Conservation (phyloP, 2,329 filamentous ascomycete genomes). For the Rhinocladiella mackenziei region DNA sequence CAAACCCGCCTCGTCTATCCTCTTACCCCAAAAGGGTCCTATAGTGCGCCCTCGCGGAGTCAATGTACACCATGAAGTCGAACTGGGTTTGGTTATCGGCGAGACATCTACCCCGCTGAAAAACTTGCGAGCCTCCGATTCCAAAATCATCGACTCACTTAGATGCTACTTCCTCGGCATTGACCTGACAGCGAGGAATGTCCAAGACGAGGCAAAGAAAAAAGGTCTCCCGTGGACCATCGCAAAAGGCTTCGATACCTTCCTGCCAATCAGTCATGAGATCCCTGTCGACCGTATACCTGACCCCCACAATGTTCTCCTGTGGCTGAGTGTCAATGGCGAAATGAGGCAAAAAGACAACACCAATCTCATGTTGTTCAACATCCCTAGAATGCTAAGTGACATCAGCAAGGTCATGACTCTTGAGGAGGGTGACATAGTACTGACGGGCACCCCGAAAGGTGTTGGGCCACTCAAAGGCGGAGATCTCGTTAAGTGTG, state of each 20-base stretch:
- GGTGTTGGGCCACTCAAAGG: constrained; percentile 82
- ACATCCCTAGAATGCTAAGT: constrained; percentile 78
- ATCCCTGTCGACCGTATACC: constrained; percentile 77
- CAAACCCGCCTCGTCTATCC: constrained; percentile 83
- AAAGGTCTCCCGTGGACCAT: constrained; percentile 96
- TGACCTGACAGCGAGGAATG: constrained; percentile 95
- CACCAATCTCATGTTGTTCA: constrained; percentile 91
- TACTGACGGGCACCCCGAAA: constrained; percentile 96
- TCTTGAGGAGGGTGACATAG: constrained; percentile 82
- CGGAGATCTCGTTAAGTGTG: constrained; percentile 83
- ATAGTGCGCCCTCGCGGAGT: constrained; percentile 79
- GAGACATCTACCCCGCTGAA: constrained; percentile 63
- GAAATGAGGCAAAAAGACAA: constrained; percentile 76
- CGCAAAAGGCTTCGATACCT: constrained; percentile 96
- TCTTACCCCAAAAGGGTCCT: constrained; percentile 66
- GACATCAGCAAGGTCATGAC: constrained; percentile 96
- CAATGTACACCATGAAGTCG: constrained; percentile 89
- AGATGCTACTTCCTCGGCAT: constrained; percentile 84
- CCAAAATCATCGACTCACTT: constrained; percentile 74
- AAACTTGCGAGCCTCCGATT: constrained; percentile 60
- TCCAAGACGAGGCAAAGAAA: constrained; percentile 94
- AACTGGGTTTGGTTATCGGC: constrained; percentile 77
- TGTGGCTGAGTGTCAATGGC: constrained; percentile 81
- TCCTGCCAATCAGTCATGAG: constrained; percentile 77
- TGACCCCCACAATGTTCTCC: constrained; percentile 81